Conservation (phyloP, 1,139 yeast species). For the Debaryomyces robertsiae region DNA sequence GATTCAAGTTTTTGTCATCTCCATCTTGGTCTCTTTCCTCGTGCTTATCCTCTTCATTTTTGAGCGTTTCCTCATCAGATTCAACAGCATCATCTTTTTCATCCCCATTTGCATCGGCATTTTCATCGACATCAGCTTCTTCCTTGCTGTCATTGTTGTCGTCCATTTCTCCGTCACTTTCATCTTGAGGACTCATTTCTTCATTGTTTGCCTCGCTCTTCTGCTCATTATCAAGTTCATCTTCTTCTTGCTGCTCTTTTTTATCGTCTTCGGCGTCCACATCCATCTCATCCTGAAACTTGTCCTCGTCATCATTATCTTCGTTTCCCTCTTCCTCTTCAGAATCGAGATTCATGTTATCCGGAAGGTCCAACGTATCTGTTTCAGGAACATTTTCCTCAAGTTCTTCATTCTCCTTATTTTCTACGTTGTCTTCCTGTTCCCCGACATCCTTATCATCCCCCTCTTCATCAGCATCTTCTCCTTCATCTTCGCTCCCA, state of each 20-base stretch:
- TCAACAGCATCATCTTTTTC: conserved; percentile 23
- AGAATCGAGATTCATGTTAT: conserved; percentile 78
- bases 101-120: conserved; percentile 24
- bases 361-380: conserved; percentile 82
- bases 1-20: conserved; percentile 21
- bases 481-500: conserved; percentile 32
- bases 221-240: conserved; percentile 22
- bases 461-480: conserved; percentile 46
- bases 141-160: conserved; percentile 27
- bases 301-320: conserved; percentile 36
- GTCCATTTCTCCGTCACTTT: conserved; percentile 22
- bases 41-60: conserved; percentile 20
- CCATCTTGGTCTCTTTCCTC: conserved; percentile 26
- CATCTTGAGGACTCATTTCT: conserved; percentile 24
- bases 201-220: conserved; percentile 10
- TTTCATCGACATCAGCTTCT: conserved; percentile 15
- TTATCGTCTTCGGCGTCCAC: conserved; percentile 23
- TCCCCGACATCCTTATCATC: conserved; percentile 72
- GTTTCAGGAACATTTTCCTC: conserved; percentile 77
- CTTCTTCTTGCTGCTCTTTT: conserved; percentile 18
- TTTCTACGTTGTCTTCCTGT: conserved; percentile 75
- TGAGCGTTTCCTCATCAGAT: conserved; percentile 20
- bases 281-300: conserved; percentile 32
- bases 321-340: conserved; percentile 60
- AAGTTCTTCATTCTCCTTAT: conserved; percentile 70